phyloP scores from a whole-genome alignment of 1,284 basidiomycete species.

The Pyrrhoderma noxium region DNA sequence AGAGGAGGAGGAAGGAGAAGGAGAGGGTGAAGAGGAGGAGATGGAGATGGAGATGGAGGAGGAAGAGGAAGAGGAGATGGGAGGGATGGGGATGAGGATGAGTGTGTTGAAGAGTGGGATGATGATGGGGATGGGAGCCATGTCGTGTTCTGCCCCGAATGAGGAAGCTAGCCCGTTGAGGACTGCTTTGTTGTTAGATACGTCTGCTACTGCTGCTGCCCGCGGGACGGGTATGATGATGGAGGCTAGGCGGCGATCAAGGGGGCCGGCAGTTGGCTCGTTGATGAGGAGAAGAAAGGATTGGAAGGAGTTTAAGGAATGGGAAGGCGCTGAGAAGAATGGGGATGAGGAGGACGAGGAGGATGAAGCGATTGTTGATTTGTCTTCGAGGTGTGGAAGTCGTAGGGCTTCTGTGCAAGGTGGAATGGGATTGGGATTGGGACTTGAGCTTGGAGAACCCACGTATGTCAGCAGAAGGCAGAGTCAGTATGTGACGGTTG shows the following conservation, averaged over 20 bases:
- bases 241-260: neutral
- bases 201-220: neutral
- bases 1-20: no score
- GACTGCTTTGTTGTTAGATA: conserved; percentile 1
- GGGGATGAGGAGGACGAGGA: neutral
- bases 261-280: neutral
- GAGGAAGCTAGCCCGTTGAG: neutral
- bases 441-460: neutral
- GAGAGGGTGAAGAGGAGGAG: no score
- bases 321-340: neutral
- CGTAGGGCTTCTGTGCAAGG: neutral
- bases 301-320: conserved; percentile 8
- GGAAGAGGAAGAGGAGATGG: no score
- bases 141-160: no score
- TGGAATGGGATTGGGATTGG: no score
- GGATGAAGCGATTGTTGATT: neutral
- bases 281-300: conserved; percentile 7
- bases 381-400: no score
- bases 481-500: neutral
- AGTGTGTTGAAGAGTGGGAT: no score
- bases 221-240: neutral
- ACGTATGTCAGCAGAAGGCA: neutral
- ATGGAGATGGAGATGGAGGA: no score
- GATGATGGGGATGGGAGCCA: no score
- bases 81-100: no score